Conservation (phyloP, 2,329 filamentous ascomycete species). For the Scleromitrula shiraiana region DNA sequence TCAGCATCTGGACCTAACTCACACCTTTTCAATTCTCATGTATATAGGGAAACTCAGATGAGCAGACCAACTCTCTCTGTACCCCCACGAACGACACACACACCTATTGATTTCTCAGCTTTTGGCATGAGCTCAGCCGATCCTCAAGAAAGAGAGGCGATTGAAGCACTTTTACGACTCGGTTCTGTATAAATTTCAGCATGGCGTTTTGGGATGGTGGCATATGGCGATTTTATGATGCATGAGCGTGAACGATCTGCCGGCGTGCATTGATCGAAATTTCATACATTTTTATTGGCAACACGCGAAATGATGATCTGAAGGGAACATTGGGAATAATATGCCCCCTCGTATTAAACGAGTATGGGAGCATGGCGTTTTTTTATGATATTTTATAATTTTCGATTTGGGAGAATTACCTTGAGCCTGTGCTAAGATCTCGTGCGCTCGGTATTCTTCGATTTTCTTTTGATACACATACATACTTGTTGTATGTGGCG, state of each 20-base stretch:
- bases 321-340: conserved; percentile 14
- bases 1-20: conserved; percentile 37
- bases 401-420: no score
- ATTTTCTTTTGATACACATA: no score
- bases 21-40: conserved; percentile 35
- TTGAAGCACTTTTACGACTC: conserved; percentile 73
- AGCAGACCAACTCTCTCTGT: conserved; percentile 27
- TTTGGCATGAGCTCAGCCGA: conserved; percentile 39
- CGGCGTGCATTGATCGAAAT: conserved; percentile 29
- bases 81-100: conserved; percentile 36
- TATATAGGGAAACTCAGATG: conserved; percentile 35
- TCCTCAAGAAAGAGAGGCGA: conserved; percentile 71
- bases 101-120: conserved; percentile 39
- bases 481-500: no score
- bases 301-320: conserved; percentile 23
- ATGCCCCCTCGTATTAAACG: conserved; percentile 12
- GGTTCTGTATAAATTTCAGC: conserved; percentile 57
- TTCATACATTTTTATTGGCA: conserved; percentile 21
- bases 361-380: conserved; percentile 22
- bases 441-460: no score
- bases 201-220: conserved; percentile 25
- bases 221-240: conserved; percentile 20
- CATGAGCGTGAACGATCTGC: conserved; percentile 26
- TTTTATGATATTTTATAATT: no score
- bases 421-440: no score